Evolutionary conservation across 495 filamentous ascomycete genomes (phyloP).

Genomic region (Haplographium delicatum): DNA sequence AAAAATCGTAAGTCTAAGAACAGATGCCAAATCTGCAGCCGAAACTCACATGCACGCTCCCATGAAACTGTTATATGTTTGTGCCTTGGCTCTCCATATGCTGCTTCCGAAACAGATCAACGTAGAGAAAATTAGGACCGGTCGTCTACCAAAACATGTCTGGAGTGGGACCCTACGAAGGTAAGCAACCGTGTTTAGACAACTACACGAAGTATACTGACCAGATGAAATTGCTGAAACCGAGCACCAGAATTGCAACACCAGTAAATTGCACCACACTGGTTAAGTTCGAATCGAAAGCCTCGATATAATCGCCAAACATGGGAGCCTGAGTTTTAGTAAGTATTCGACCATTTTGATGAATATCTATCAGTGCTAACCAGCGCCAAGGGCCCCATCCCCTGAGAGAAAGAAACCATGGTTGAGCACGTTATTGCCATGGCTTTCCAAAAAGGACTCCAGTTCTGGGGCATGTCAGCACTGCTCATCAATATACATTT

Average conservation of each 20-base stretch:
- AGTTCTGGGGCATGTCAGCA: slow-evolving; percentile 41
- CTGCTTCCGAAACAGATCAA: slow-evolving; percentile 51
- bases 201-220: neutral
- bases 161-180: slow-evolving; percentile 46
- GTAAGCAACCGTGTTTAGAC: neutral
- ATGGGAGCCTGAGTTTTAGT: slow-evolving; percentile 15
- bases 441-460: slow-evolving; percentile 21
- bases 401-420: slow-evolving; percentile 19
- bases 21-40: neutral
- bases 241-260: slow-evolving; percentile 56
- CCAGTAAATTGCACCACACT: slow-evolving; percentile 31
- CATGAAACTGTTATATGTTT: slow-evolving; percentile 55
- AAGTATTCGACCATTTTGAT: neutral
- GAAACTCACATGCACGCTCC: slow-evolving; percentile 45
- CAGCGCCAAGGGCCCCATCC: slow-evolving; percentile 20
- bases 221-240: slow-evolving; percentile 63
- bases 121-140: slow-evolving; percentile 51
- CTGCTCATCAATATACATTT: slow-evolving; percentile 1
- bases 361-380: slow-evolving; percentile 21
- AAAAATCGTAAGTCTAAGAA: neutral
- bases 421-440: slow-evolving; percentile 20
- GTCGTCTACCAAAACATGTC: slow-evolving; percentile 53
- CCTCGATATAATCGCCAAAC: slow-evolving; percentile 23
- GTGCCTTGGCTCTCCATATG: slow-evolving; percentile 56
- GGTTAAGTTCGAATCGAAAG: slow-evolving; percentile 17